Base-by-base conservation (phyloP, 1,284 basidiomycete species). In the Fomitopsis palustris region DNA sequence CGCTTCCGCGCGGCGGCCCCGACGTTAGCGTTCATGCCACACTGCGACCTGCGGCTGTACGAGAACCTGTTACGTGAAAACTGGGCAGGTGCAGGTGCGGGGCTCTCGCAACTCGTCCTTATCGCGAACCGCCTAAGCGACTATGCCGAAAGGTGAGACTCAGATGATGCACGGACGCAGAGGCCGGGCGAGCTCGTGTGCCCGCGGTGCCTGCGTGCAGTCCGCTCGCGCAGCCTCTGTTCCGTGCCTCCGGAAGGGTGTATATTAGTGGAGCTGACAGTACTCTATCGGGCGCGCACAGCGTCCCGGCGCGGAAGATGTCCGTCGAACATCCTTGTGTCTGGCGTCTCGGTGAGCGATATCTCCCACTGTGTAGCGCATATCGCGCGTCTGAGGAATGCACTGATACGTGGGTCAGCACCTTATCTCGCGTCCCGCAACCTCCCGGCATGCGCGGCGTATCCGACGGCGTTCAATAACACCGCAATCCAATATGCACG, bases 1-100 rank as follows among this genome's bases (percentile, higher is more conserved):
- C 66, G 65, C 52, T 70, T 75, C 60, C 61, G 51, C 49, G 59
- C 74, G 21, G 58, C 63, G 33, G 60, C 62, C 31, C 81, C 83
- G 61, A 89, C 86, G 52, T 75, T 91, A 57, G 76, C 85, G 56
- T 90, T 83, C 74, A 90, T 90, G 88, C 89, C 88, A 33, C 88
- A 91, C 69, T 91, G 89, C 68, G 87, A 89, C 68, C 67, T 86
- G 68, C 77, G 78, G 59, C 76, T 91, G 27, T 90, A 90, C 72
- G 87, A 91, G 68, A 78, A 74, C 62, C 67, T 90, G 52, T 70
- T 91, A 58, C 77, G 78, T 60, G 78, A 79, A 16, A 90, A 90
- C 69, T 87, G 86, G 84, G 71, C 49, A 52, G 49, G 49, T 19
- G 49, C 29, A n/a, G 29, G 29, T 19, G 74, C 75, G 16, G 64